Conservation (phyloP, 768 basidiomycete species). For the Leccinum sublutescens region DNA sequence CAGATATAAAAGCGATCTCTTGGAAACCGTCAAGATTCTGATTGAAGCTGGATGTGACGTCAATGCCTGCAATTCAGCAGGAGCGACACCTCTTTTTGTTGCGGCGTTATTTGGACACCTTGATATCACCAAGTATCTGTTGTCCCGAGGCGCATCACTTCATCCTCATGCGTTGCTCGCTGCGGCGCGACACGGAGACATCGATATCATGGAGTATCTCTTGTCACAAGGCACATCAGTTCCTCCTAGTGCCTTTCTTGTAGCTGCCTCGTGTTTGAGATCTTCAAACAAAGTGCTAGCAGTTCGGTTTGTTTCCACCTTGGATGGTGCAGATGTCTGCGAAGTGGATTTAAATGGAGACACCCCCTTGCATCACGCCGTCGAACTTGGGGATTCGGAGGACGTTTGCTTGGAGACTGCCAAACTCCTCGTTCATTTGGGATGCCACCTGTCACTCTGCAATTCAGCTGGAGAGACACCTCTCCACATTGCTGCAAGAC, state of each 20-base stretch:
- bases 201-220: background rate
- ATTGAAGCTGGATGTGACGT: background rate
- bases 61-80: background rate
- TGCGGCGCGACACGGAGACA: background rate
- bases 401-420: background rate
- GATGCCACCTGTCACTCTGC: background rate
- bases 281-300: background rate
- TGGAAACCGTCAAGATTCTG: background rate
- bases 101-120: background rate
- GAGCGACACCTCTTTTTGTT: background rate
- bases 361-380: background rate
- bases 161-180: background rate
- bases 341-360: background rate
- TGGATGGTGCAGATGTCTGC: background rate
- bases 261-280: background rate
- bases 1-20: background rate
- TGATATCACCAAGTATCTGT: background rate
- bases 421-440: background rate
- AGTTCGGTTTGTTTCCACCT: background rate
- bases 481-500: background rate
- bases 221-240: background rate
- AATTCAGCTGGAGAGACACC: background rate
- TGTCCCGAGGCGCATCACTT: background rate
- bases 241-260: background rate
- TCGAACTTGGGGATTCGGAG: background rate